A percentile compares a stretch with the other conserved stretches of the same genome.
phyloP scores from a whole-genome alignment of 2,329 filamentous ascomycete species.

The Teratosphaeria pseudoeucalypti region DNA sequence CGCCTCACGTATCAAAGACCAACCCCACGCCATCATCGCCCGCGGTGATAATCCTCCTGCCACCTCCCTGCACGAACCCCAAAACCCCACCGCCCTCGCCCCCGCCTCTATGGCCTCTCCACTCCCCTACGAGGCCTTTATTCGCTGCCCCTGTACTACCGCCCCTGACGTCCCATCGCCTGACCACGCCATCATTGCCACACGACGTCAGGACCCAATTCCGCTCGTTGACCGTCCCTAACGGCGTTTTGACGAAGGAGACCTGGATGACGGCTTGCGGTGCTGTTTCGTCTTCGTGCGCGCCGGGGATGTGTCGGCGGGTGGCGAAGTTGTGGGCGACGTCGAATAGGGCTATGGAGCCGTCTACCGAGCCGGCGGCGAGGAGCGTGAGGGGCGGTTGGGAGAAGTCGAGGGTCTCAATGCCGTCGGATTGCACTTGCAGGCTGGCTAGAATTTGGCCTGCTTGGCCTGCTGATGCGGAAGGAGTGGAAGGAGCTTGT shows the following conservation, averaged over 20 bases:
- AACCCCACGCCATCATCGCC: conserved; percentile 71
- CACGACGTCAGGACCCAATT: conserved; percentile 70
- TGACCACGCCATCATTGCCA: conserved; percentile 84
- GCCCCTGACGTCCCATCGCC: conserved; percentile 73
- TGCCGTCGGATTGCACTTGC: conserved; percentile 65
- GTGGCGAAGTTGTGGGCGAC: conserved; percentile 75
- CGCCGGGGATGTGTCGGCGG: conserved; percentile 68
- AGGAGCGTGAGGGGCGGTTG: conserved; percentile 51
- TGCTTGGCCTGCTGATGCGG: conserved; percentile 41
- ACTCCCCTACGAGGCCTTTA: conserved; percentile 69
- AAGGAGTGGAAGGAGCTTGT: conserved; percentile 23
- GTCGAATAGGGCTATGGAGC: conserved; percentile 75
- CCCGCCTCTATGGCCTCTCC: conserved; percentile 78
- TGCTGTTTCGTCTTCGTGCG: conserved; percentile 61
- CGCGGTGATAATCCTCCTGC: conserved; percentile 73
- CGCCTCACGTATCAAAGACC: conserved; percentile 40
- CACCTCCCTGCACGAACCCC: conserved; percentile 73
- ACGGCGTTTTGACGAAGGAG: conserved; percentile 58
- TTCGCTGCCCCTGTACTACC: conserved; percentile 57
- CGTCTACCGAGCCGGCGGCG: conserved; percentile 54
- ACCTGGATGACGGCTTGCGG: conserved; percentile 72
- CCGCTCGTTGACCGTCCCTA: conserved; percentile 23
- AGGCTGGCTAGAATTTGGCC: conserved; percentile 73
- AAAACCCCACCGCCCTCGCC: conserved; percentile 81
- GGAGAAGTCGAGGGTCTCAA: conserved; percentile 65